Evolutionary conservation across 2,329 filamentous ascomycete species (phyloP), one percentile per base, ranked within the genome.

Genomic region (Botryotinia calthae): DNA sequence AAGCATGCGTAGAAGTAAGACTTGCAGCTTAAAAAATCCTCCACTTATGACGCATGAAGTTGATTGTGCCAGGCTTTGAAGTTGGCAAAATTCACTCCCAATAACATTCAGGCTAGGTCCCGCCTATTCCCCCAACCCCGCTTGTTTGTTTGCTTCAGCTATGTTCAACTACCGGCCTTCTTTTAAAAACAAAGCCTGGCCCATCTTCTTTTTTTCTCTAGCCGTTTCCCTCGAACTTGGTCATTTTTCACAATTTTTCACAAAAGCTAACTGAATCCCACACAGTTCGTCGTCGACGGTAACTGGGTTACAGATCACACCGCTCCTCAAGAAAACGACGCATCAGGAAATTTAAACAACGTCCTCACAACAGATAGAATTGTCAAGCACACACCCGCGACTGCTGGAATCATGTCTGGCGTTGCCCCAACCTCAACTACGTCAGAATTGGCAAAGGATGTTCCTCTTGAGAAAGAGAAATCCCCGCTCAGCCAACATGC

Each of bases 211-310:
- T 44, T 54, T 46, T 20, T 56, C 42, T 66, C 46, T 40, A 9
- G 16, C 62, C 22, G 66, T 67, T 59, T 56, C 9, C 12, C 46
- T 28, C 37, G 20, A n/a, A 46, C 37, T 14, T 58, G 3, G 34
- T 48, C 40, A 48, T 44, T 31, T 61, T 28, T 31, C 16, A 37
- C 42, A 28, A 46, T 14, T 58, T 28, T 46, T 58, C 70, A 67
- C 16, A n/a, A n/a, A 67, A 72, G 44, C 62, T 72, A 72, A 72
- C 40, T 48, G 64, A 74, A 73, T 72, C 59, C 44, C 61, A 69
- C 58, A 66, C 71, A 98, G 95, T 99, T 97, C 82, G 93, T 99
- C 79, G 95, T 98, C 77, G 94, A 99, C 87, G 93, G 93, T 78
- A 89, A 88, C 78, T 99, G 96, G 96, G 90, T 90, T 68, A 92